phyloP scores from a whole-genome alignment of 1,284 basidiomycete species.

The Leccinum pachyderme region DNA sequence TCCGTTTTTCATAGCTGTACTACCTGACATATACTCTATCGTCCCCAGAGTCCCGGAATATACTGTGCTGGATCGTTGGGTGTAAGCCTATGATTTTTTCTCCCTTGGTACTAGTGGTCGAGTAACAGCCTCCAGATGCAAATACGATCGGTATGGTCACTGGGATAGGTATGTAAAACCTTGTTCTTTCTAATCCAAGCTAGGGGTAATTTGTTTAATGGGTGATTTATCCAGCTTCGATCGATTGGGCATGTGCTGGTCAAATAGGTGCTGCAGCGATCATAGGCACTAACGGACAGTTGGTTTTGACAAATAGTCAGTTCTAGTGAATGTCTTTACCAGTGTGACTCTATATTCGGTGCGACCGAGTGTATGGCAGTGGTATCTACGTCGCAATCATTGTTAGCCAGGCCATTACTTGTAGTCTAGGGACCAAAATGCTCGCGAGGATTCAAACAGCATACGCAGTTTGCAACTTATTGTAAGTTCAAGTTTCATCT shows the following conservation, averaged over 20 bases:
- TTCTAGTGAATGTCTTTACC: constrained; percentile 27
- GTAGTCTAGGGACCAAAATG: constrained; percentile 41
- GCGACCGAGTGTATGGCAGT: constrained; percentile 21
- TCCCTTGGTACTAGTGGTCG: background rate
- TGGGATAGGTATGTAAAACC: constrained; percentile 19
- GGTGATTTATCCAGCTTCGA: constrained; percentile 30
- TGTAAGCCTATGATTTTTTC: constrained; percentile 29
- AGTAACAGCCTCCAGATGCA: constrained; percentile 27
- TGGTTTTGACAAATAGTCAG: constrained; percentile 30
- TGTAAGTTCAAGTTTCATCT: constrained; percentile 23
- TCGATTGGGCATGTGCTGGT: constrained; percentile 43
- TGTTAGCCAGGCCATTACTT: constrained; percentile 35
- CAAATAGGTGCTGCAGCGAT: constrained; percentile 39
- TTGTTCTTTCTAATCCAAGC: background rate
- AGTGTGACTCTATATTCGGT: background rate
- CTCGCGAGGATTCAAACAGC: constrained; percentile 35
- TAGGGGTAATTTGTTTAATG: background rate
- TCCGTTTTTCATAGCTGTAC: constrained; percentile 28
- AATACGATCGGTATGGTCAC: constrained; percentile 41
- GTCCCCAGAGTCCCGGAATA: constrained; percentile 31
- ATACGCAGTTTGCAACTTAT: constrained; percentile 31
- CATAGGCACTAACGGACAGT: constrained; percentile 33
- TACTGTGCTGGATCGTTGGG: constrained; percentile 43
- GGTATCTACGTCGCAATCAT: constrained; percentile 34
- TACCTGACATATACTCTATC: constrained; percentile 40